Conservation (phyloP, 2,329 filamentous ascomycete species). For the Trichoderma sp. region DNA sequence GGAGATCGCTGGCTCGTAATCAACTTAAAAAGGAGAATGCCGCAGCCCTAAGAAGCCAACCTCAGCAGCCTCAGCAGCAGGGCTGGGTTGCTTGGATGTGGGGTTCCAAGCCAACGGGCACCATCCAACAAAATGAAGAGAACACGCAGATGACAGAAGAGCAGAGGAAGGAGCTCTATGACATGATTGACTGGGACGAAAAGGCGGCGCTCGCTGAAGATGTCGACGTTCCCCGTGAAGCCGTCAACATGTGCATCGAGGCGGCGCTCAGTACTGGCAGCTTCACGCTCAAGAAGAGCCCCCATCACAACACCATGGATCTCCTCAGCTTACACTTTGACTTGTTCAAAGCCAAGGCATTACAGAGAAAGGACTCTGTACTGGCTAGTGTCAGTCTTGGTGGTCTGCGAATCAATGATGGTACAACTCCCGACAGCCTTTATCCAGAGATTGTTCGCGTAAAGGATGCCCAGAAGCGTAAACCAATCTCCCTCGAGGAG, state of each 20-base stretch:
- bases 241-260: conserved; percentile 89
- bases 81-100: conserved; percentile 93
- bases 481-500: conserved; percentile 55
- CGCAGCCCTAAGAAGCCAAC: conserved; percentile 71
- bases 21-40: conserved; percentile 95
- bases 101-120: conserved; percentile 70
- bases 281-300: conserved; percentile 85
- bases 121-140: conserved; percentile 63
- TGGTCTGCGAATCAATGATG: conserved; percentile 91
- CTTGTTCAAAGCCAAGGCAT: conserved; percentile 84
- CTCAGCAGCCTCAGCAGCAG: conserved; percentile 64
- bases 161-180: conserved; percentile 93
- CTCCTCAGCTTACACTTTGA: conserved; percentile 93
- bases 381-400: conserved; percentile 87
- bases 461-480: conserved; percentile 71
- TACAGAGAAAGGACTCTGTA: conserved; percentile 89
- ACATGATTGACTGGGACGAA: conserved; percentile 98
- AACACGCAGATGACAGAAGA: conserved; percentile 91
- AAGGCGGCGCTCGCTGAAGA: conserved; percentile 86
- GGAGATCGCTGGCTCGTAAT: conserved; percentile 90
- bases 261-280: conserved; percentile 93
- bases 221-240: conserved; percentile 87
- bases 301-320: conserved; percentile 63
- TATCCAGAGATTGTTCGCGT: conserved; percentile 95
- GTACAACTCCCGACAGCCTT: conserved; percentile 85